Evolutionary conservation across 2,329 filamentous ascomycete species (phyloP), one percentile per base, ranked within the genome.

Genomic region (Nemania sp.): DNA sequence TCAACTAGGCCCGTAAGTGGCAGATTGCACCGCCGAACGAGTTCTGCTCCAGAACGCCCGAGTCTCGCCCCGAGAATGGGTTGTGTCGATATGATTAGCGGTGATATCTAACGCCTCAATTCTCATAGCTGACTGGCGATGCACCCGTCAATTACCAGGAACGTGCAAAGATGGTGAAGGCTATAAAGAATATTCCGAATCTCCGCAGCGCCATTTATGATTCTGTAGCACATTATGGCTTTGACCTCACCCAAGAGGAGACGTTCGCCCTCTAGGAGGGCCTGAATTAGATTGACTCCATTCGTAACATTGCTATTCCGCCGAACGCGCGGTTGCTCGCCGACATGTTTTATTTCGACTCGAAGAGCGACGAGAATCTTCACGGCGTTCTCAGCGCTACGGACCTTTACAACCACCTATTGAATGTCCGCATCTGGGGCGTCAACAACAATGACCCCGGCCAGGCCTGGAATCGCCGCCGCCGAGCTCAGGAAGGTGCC

Each of bases 1-100:
- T 88, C 52, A 77, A 81, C 17, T 86, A 88, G 65, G 83, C 81
- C 5, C 82, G 86, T 40, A 81, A 82, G 39, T 88, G 85, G 86
- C 81, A 85, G 55, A 73, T 87, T 11, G 83, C 81, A 0, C 84
- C 84, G 0, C 73, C 89, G 40, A 89, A 89, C 65, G 86, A 89
- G 69, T 87, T 89, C 69, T 78, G 25, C 25, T 29, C 25, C 7
- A 29, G 25, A 29, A 29, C 7, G 25, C 25, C 25, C 25, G 7
- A 3, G 7, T 7, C 25, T 29, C 25, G n/a, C 25, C 25, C 25
- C 25, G 7, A 29, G 3, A 29, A 29, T 29, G 25, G 25, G 25
- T 29, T 29, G 25, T 3, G 25, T 29, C 25, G 3, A 29, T 4
- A 29, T 7, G 25, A 29, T 29, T 4, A 29, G 25, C 25, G 25